Conservation (phyloP, 345 rosid genomes). For the Leavenworthia alabamica region DNA sequence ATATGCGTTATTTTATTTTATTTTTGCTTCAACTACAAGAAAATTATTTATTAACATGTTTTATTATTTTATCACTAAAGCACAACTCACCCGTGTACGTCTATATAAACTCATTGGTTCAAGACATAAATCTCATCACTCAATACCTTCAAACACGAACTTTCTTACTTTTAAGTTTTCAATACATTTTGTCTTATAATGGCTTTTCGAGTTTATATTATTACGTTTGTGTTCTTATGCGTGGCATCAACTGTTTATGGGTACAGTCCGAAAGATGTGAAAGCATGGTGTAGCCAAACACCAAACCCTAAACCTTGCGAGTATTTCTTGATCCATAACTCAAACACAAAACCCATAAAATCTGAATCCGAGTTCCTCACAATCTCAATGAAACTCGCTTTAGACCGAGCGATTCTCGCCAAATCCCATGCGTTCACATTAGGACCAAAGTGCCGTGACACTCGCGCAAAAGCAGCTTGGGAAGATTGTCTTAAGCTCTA, state of each 20-base stretch:
- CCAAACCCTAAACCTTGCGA: slow-evolving; percentile 69
- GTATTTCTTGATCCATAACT: slow-evolving; percentile 40
- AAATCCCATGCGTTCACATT: slow-evolving; percentile 33
- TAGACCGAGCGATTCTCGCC: slow-evolving; percentile 51
- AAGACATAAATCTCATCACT: slow-evolving; percentile 12
- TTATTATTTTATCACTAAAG: not conserved
- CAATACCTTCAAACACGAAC: slow-evolving; percentile 13
- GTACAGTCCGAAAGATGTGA: slow-evolving; percentile 25
- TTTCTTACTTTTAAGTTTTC: not conserved
- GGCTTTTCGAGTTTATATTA: slow-evolving; percentile 32
- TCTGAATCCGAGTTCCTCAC: slow-evolving; percentile 38
- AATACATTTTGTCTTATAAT: slow-evolving; percentile 28
- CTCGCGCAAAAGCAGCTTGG: slow-evolving; percentile 63
- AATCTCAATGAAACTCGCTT: slow-evolving; percentile 44
- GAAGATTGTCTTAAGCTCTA: slow-evolving; percentile 57
- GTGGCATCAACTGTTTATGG: slow-evolving; percentile 29
- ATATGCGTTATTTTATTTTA: no score
- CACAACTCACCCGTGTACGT: not conserved
- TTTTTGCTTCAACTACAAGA: slow-evolving; percentile 6
- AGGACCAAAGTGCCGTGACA: slow-evolving; percentile 48
- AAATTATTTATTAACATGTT: no score
- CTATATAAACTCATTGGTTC: slow-evolving; percentile 23
- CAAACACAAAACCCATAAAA: slow-evolving; percentile 22
- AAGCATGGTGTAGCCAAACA: slow-evolving; percentile 54
- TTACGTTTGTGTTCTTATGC: slow-evolving; percentile 26